phyloP scores from a whole-genome alignment of 192 early-diverging fungal species.

The Pilaira anomala region DNA sequence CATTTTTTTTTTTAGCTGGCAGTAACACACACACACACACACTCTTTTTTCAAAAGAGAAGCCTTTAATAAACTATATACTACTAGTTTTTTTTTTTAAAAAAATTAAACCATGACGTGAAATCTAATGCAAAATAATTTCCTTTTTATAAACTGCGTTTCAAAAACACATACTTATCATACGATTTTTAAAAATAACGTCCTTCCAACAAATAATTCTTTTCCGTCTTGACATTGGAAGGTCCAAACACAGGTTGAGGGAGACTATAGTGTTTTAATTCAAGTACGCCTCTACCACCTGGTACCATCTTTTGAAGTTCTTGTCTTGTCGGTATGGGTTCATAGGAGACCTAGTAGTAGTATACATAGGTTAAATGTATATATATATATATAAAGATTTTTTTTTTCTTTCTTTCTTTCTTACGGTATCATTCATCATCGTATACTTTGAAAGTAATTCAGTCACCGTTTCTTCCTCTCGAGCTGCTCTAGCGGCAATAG shows the following conservation, averaged over 20 bases:
- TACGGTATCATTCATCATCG: conserved; percentile 56
- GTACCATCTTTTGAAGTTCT: conserved; percentile 48
- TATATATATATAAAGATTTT: too few species aligned
- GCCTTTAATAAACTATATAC: too few species aligned
- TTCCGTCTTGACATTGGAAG: conserved; percentile 14
- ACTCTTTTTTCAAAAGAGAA: too few species aligned
- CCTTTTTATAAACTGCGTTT: too few species aligned
- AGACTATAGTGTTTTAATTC: conserved; percentile 41
- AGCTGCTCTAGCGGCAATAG: conserved; percentile 41
- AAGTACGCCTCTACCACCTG: conserved; percentile 49
- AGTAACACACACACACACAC: too few species aligned
- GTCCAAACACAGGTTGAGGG: conserved; percentile 44
- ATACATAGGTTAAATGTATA: too few species aligned
- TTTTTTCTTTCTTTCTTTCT: conserved; percentile 9
- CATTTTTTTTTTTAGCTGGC: too few species aligned
- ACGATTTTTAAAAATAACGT: conserved; percentile 1
- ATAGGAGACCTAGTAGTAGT: conserved; percentile 42
- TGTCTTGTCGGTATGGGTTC: conserved; percentile 45
- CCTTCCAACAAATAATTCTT: conserved; percentile 12
- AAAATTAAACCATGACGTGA: too few species aligned
- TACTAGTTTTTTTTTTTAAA: too few species aligned
- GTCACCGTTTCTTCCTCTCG: conserved; percentile 47
- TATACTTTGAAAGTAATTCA: conserved; percentile 40
- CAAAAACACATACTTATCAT: too few species aligned
- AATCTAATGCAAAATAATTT: too few species aligned